Evolutionary conservation across 805 yeast genomes (phyloP).

Genomic region (Tetrapisispora nanseiensis): DNA sequence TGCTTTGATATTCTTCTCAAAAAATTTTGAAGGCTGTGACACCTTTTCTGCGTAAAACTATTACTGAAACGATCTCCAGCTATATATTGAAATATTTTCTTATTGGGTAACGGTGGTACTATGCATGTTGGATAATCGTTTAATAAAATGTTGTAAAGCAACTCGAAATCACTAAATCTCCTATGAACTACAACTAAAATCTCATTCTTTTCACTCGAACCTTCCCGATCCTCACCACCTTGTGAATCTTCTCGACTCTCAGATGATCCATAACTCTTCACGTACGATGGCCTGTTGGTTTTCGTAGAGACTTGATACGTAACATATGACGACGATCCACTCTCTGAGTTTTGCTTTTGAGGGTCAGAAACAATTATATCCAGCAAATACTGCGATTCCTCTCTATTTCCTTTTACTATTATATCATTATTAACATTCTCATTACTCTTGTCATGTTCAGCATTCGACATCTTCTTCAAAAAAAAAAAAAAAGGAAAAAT

Average conservation of each 20-base stretch:
- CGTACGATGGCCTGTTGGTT: conserved; percentile 22
- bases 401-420: neutral
- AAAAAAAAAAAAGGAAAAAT: too few species aligned
- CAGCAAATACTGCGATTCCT: conserved; percentile 2
- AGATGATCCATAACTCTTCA: conserved; percentile 8
- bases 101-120: conserved; percentile 91
- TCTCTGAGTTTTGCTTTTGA: conserved; percentile 21
- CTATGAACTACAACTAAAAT: conserved; percentile 33
- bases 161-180: conserved; percentile 79
- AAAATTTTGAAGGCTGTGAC: conserved; percentile 71
- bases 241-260: neutral
- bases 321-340: conserved; percentile 16
- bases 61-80: conserved; percentile 87
- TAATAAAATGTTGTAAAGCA: conserved; percentile 60
- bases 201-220: neutral
- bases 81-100: conserved; percentile 79
- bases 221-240: neutral
- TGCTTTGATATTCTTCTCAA: conserved; percentile 64
- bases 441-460: neutral
- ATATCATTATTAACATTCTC: neutral
- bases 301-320: conserved; percentile 28
- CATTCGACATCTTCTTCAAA: too few species aligned
- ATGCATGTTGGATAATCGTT: conserved; percentile 79
- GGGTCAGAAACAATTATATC: conserved; percentile 29
- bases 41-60: conserved; percentile 75